A percentile compares a stretch with the other conserved stretches of the same genome.
Evolutionary conservation across 2,329 filamentous ascomycete species (phyloP).

Genomic region (Pseudocercospora pini-densiflorae): DNA sequence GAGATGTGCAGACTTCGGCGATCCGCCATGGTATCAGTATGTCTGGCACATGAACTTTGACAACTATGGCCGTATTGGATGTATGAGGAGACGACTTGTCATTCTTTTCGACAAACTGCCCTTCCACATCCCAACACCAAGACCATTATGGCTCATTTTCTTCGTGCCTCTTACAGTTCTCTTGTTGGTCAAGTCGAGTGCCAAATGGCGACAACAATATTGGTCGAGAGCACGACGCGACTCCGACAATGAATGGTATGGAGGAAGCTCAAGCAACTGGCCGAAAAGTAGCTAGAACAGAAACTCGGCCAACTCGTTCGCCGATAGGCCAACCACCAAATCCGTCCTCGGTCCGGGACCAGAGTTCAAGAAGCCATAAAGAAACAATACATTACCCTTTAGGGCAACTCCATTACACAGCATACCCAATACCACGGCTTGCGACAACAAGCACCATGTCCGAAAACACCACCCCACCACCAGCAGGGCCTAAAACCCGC

Average conservation of each 20-base stretch:
- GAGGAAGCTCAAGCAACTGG: no score
- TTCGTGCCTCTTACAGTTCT: not conserved
- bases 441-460: not conserved
- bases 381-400: no score
- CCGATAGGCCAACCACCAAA: no score
- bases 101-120: not conserved
- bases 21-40: constrained; percentile 24
- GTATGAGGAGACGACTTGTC: constrained; percentile 13
- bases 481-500: constrained; percentile 8
- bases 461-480: not conserved
- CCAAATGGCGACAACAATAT: not conserved
- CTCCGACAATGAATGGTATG: no score
- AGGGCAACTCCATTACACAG: no score
- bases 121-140: not conserved
- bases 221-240: not conserved
- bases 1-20: constrained; percentile 22
- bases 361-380: no score
- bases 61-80: constrained; percentile 19
- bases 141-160: not conserved
- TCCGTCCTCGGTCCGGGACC: no score
- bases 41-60: constrained; percentile 24
- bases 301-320: no score
- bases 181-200: not conserved
- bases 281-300: no score
- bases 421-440: no score